Evolutionary conservation across 139 green algal species (phyloP), one percentile per base, ranked within the genome.

Genomic region (Bryopsis sp.): DNA sequence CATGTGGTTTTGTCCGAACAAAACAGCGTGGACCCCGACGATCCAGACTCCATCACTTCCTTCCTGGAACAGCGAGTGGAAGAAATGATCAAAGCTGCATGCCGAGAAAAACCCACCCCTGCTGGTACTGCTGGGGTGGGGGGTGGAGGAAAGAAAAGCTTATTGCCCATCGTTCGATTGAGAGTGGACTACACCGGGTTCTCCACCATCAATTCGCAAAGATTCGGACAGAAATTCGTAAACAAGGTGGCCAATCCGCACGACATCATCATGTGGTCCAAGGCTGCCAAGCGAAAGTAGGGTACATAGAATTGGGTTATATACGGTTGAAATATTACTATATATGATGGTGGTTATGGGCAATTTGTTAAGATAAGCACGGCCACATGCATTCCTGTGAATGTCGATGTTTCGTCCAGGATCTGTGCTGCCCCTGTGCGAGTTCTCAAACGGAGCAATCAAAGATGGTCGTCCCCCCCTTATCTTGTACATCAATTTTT

Each of bases 161-260:
- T 67, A 34, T 74, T 90, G 67, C 88, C 85, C 1, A 79, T 93
- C 4, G 76, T 95, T 0, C 81, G 87, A 6, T 67, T 92, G 11
- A 78, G 82, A 48, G 87, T 99, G 22, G 92, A 99, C 80, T 97
- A 98, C 82, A 95, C 81, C 1, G 93, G 93, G 11, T 97, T 96
- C 79, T 81, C 78, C 64, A 98, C 92, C 68, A 92, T 98, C 77
- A 97, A 96, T 79, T 79, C 82, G 8, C 92, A 97, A 75, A 81
- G 85, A 28, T 96, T 99, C 79, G 93, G 90, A 1, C 89, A 96
- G 72, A 82, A 84, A 54, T 99, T 95, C 82, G 94, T 98, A 35
- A 90, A 86, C 68, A 89, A 90, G 73, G 92, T 98, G 50, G 94
- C 94, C 68, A 98, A 98, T 78, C 92, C 94, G 0, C 79, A 95